A percentile compares a stretch with the other conserved stretches of the same genome.
phyloP scores from a whole-genome alignment of 2,329 filamentous ascomycete species.

The Xylaria sp. region DNA sequence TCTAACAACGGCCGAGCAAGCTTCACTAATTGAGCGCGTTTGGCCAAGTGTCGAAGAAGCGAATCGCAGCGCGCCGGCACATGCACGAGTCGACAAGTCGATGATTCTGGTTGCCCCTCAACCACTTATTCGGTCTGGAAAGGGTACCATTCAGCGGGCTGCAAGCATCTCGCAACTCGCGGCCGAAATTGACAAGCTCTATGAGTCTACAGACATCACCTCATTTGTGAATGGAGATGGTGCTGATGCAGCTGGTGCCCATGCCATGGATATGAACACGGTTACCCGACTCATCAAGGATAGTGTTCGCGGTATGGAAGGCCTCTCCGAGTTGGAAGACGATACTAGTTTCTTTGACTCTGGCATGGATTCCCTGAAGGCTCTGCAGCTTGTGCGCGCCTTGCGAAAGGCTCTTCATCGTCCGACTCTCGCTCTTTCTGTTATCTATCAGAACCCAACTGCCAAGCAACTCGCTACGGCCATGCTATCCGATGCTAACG shows the following conservation, averaged over 20 bases:
- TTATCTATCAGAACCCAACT: constrained; percentile 15
- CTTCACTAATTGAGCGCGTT: constrained; percentile 22
- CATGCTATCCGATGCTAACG: neutral
- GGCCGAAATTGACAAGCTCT: constrained; percentile 23
- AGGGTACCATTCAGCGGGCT: constrained; percentile 22
- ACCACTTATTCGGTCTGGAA: constrained; percentile 22
- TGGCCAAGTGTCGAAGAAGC: constrained; percentile 26
- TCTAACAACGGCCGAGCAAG: constrained; percentile 18
- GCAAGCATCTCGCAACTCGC: constrained; percentile 21
- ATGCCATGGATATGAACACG: neutral
- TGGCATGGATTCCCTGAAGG: constrained; percentile 18
- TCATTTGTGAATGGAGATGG: neutral
- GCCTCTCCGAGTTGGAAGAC: constrained; percentile 1
- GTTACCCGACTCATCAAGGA: neutral
- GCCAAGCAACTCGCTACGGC: constrained; percentile 17
- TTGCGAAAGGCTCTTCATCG: constrained; percentile 3
- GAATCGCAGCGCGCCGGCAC: constrained; percentile 19
- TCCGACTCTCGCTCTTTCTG: constrained; percentile 9
- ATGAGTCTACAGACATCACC: constrained; percentile 8
- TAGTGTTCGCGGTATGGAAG: neutral
- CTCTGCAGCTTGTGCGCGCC: constrained; percentile 10
- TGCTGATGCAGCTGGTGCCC: neutral
- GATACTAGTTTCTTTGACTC: constrained; percentile 13
- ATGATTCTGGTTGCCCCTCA: constrained; percentile 19
- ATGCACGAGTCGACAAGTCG: constrained; percentile 24